A percentile compares a stretch with the other conserved stretches of the same genome.
Conservation (phyloP, 768 basidiomycete species). For the Lentinula edodes region DNA sequence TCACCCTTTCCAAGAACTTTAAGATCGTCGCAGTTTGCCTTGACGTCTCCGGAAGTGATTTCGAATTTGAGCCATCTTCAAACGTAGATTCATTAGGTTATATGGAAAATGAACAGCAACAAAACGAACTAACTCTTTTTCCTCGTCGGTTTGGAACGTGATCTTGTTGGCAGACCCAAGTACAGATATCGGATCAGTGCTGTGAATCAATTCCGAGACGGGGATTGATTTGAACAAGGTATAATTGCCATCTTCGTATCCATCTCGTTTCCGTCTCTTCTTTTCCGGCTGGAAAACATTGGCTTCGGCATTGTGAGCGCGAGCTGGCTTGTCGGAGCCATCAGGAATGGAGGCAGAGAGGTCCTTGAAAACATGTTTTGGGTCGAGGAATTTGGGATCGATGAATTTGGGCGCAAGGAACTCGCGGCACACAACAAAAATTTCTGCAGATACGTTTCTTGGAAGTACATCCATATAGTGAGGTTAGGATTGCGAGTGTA, state of each 20-base stretch:
- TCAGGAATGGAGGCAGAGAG: slow-evolving; percentile 43
- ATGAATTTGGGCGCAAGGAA: slow-evolving; percentile 94
- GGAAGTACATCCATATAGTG: neutral
- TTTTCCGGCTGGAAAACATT: slow-evolving; percentile 98
- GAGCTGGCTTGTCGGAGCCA: slow-evolving; percentile 45
- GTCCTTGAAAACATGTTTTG: slow-evolving; percentile 97
- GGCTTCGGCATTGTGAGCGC: slow-evolving; percentile 65
- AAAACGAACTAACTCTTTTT: slow-evolving; percentile 56
- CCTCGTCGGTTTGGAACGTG: slow-evolving; percentile 74
- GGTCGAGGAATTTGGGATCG: slow-evolving; percentile 97
- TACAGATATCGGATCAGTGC: slow-evolving; percentile 67
- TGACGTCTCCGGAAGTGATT: slow-evolving; percentile 74
- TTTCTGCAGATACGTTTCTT: slow-evolving; percentile 98
- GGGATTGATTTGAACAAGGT: slow-evolving; percentile 74
- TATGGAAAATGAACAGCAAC: slow-evolving; percentile 8
- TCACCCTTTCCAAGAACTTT: slow-evolving; percentile 98
- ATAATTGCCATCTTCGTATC: slow-evolving; percentile 93
- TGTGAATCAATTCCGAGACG: slow-evolving; percentile 67
- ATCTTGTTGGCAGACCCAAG: slow-evolving; percentile 79
- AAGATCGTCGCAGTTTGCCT: slow-evolving; percentile 82
- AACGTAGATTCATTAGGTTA: neutral
- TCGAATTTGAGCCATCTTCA: slow-evolving; percentile 67
- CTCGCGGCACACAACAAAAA: slow-evolving; percentile 96
- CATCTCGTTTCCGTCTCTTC: slow-evolving; percentile 87
- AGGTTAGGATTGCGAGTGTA: neutral